Conservation (phyloP, 2,329 filamentous ascomycete genomes). For the Aureobasidium sp. region DNA sequence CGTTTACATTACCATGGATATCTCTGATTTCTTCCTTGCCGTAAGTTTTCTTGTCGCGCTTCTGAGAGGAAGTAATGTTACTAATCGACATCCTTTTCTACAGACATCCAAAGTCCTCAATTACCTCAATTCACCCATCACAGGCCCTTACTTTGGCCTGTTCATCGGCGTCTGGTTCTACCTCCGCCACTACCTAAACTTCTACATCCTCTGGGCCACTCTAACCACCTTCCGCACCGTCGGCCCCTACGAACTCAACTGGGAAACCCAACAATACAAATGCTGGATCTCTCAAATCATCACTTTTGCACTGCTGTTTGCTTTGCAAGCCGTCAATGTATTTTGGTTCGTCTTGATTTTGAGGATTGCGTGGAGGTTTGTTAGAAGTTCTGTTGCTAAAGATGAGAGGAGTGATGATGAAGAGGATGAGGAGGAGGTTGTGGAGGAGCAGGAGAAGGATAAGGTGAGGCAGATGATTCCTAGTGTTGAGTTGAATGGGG, state of each 20-base stretch:
- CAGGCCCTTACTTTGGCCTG: conserved; percentile 73
- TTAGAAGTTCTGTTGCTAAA: conserved; percentile 51
- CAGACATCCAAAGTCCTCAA: conserved; percentile 87
- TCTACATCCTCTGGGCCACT: conserved; percentile 65
- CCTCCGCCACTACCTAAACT: conserved; percentile 76
- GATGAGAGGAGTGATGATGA: conserved; percentile 70
- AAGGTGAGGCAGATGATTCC: not conserved
- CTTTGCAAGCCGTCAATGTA: conserved; percentile 65
- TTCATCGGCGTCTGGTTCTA: conserved; percentile 86
- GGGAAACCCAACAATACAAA: conserved; percentile 70
- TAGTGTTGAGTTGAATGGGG: not conserved
- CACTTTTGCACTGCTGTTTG: conserved; percentile 53
- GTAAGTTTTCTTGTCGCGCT: conserved; percentile 42
- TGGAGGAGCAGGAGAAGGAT: not conserved
- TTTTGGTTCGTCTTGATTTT: conserved; percentile 77
- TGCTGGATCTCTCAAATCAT: conserved; percentile 61
- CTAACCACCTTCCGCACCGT: conserved; percentile 67
- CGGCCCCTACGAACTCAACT: conserved; percentile 67
- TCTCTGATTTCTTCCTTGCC: conserved; percentile 91
- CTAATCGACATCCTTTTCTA: not conserved
- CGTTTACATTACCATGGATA: conserved; percentile 90
- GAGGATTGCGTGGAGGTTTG: conserved; percentile 63
- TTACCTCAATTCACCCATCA: conserved; percentile 72
- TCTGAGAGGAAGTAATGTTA: not conserved
- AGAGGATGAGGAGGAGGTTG: conserved; percentile 42